Evolutionary conservation across 2,329 filamentous ascomycete species (phyloP).

Genomic region (Rasamsonia emersonii): DNA sequence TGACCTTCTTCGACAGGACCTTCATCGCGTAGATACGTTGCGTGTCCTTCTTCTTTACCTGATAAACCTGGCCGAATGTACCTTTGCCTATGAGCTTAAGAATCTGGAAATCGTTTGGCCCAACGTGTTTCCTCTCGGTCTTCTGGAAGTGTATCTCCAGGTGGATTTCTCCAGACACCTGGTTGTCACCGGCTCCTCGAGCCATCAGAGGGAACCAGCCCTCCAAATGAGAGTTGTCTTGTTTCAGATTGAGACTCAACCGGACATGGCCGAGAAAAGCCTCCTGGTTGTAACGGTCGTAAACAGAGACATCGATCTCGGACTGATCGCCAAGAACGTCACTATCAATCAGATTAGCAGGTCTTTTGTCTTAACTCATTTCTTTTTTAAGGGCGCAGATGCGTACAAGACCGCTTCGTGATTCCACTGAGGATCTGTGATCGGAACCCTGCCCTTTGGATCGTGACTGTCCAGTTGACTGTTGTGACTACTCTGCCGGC

Average conservation of each 20-base stretch:
- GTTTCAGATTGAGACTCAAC: constrained; percentile 61
- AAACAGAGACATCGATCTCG: constrained; percentile 85
- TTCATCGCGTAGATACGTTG: constrained; percentile 98
- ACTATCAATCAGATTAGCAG: constrained; percentile 42
- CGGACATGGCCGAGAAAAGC: constrained; percentile 87
- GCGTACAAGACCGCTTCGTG: constrained; percentile 89
- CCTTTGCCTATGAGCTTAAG: constrained; percentile 95
- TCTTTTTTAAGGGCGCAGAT: background rate
- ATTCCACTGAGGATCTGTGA: constrained; percentile 89
- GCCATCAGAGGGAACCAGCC: constrained; percentile 80
- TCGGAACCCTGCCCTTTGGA: constrained; percentile 50
- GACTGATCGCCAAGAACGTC: constrained; percentile 90
- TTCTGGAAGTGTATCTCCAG: constrained; percentile 79
- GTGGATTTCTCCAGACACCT: constrained; percentile 76
- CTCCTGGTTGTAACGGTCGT: constrained; percentile 77
- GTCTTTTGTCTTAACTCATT: background rate
- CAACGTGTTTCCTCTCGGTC: constrained; percentile 82
- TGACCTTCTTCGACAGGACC: constrained; percentile 97
- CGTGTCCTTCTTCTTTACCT: constrained; percentile 95
- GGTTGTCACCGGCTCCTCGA: constrained; percentile 68
- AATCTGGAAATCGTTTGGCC: constrained; percentile 92
- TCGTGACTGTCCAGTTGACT: constrained; percentile 62
- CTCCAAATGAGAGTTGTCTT: constrained; percentile 62
- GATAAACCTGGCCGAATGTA: constrained; percentile 96
- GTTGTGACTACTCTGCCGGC: constrained; percentile 91